Percentiles rank a stretch among this genome's conserved stretches.
These are phyloP conservation scores for Trypanosoma platydactyli DNA, from an alignment of 208 protist species.

Conservation along the genomic window DNA sequence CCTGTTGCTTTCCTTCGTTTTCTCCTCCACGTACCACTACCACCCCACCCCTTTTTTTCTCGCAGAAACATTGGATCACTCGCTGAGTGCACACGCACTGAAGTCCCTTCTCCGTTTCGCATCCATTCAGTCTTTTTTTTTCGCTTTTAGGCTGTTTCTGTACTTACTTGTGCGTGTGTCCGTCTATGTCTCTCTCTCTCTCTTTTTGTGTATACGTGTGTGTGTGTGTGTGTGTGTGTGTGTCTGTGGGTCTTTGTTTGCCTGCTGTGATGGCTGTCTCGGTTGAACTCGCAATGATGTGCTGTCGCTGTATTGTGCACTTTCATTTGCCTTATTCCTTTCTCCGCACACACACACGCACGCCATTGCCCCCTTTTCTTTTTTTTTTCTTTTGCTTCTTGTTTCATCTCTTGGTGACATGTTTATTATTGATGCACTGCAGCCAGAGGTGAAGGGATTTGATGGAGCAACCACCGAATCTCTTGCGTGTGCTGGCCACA, in stretches of 20 bases:
- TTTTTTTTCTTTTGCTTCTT: slow-evolving; percentile 14
- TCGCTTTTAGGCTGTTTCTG: no score
- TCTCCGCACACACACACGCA: slow-evolving; percentile 17
- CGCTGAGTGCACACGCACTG: no score
- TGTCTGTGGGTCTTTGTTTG: neutral
- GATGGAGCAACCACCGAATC: slow-evolving; percentile 15
- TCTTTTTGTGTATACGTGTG: neutral
- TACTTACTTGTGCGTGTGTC: no score
- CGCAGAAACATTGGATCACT: no score
- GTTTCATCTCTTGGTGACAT: slow-evolving; percentile 1
- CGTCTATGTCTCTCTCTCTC: no score
- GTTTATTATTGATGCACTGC: neutral
- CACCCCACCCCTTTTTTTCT: no score
- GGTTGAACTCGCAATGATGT: neutral
- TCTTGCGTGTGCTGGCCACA: slow-evolving; percentile 64
- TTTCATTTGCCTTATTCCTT: slow-evolving; percentile 12
- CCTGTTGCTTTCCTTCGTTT: no score
- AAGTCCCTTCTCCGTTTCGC: no score
- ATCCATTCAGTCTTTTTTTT: no score
- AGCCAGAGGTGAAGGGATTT: neutral
- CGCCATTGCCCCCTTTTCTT: neutral
- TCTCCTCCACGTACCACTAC: no score
- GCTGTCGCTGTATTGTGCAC: neutral
- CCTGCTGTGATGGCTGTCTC: neutral
- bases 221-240: neutral